Conservation (phyloP, 305 asterid species). For the Rubia balearica region DNA sequence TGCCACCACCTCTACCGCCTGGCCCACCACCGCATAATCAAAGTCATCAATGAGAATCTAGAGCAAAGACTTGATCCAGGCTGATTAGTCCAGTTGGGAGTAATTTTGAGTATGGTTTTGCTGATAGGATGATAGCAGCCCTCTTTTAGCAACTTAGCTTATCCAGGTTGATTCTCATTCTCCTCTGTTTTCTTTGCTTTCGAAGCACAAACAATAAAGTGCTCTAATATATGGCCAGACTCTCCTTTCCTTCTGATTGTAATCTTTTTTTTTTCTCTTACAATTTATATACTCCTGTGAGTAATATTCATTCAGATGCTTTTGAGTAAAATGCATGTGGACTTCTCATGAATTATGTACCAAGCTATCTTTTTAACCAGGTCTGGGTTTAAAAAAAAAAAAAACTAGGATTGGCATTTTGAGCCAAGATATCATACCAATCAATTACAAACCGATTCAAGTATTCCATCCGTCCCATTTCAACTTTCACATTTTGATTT, state of each 20-base stretch:
- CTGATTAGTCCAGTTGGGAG: background rate
- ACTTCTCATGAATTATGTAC: too few species aligned
- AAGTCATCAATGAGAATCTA: constrained; percentile 39
- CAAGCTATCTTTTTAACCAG: too few species aligned
- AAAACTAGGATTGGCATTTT: too few species aligned
- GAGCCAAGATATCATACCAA: too few species aligned
- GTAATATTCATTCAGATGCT: background rate
- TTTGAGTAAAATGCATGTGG: background rate
- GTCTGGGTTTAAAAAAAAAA: too few species aligned
- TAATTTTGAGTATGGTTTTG: background rate
- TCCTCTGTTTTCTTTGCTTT: background rate
- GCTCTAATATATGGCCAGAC: background rate
- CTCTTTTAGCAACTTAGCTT: background rate
- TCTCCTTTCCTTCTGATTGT: background rate
- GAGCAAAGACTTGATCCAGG: background rate
- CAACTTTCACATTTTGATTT: too few species aligned
- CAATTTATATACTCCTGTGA: background rate
- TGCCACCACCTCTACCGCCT: constrained; percentile 90
- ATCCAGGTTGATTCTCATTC: background rate
- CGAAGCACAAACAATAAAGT: background rate
- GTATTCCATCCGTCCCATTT: too few species aligned
- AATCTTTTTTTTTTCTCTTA: background rate
- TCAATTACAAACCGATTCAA: too few species aligned
- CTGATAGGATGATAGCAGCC: background rate
- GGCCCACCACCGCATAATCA: constrained; percentile 97